These are phyloP conservation scores for Platanus orientalis DNA, from an alignment of 164 flowering plant species.

Conservation along the genomic window DNA sequence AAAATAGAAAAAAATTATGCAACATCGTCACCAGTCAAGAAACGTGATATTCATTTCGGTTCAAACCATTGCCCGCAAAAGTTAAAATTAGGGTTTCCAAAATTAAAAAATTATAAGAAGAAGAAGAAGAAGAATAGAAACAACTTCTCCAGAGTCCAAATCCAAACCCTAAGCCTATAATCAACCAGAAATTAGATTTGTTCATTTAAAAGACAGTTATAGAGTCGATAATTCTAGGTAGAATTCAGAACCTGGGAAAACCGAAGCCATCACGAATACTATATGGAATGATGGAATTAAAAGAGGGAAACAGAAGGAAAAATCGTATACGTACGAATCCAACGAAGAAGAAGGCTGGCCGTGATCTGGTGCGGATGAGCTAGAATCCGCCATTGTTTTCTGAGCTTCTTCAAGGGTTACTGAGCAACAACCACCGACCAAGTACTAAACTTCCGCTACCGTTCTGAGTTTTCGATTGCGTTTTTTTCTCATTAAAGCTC, in stretches of 20 bases:
- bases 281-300: background rate
- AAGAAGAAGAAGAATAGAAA: background rate
- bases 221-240: background rate
- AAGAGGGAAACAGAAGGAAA: background rate
- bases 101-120: background rate
- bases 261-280: background rate
- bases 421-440: too few species aligned
- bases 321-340: slow-evolving; percentile 19
- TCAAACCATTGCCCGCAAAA: too few species aligned
- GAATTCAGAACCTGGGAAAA: background rate
- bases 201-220: background rate
- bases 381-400: slow-evolving; percentile 25
- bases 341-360: slow-evolving; percentile 27
- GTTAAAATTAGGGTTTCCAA: background rate
- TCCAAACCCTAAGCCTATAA: slow-evolving; percentile 11
- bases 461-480: too few species aligned
- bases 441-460: too few species aligned
- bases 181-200: background rate
- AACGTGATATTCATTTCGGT: too few species aligned
- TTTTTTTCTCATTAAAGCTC: too few species aligned
- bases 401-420: slow-evolving; percentile 7
- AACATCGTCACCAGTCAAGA: too few species aligned
- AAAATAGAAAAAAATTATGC: too few species aligned
- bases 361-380: slow-evolving; percentile 15
- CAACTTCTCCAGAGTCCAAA: background rate